Evolutionary conservation across 1,284 basidiomycete genomes (phyloP).

Genomic region (Trichosporon inkin): DNA sequence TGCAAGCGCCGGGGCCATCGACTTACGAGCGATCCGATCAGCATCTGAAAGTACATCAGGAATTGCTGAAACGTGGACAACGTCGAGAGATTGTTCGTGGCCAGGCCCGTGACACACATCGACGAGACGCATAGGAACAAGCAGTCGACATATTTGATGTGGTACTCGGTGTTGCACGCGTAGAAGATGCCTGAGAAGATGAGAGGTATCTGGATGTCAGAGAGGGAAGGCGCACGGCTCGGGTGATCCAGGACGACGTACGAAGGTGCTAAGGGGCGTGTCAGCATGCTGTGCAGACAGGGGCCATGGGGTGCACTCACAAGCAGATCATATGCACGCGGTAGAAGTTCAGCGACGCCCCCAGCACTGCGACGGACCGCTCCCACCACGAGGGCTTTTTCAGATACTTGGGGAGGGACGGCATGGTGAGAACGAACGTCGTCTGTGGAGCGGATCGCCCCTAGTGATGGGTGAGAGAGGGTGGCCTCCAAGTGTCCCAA

Average conservation of each 20-base stretch:
- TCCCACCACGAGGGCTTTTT: constrained; percentile 2
- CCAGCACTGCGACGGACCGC: not conserved
- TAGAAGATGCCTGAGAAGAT: constrained; percentile 54
- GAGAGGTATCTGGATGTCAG: constrained; percentile 45
- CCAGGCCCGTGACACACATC: constrained; percentile 56
- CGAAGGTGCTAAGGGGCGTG: constrained; percentile 36
- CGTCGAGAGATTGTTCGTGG: constrained; percentile 52
- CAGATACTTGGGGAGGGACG: constrained; percentile 1
- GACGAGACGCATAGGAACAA: constrained; percentile 54
- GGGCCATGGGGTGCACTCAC: constrained; percentile 13
- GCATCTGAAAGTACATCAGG: constrained; percentile 50
- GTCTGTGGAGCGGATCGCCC: not conserved
- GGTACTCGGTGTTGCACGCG: constrained; percentile 39
- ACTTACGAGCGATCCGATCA: constrained; percentile 48
- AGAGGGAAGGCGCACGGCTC: not conserved
- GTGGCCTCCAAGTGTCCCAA: not conserved
- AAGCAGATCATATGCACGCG: constrained; percentile 52
- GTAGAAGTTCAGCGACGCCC: constrained; percentile 47
- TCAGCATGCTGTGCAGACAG: not conserved
- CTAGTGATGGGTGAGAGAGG: not conserved
- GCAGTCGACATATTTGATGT: constrained; percentile 54
- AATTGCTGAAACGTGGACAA: constrained; percentile 53
- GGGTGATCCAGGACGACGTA: constrained; percentile 24
- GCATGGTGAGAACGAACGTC: not conserved
- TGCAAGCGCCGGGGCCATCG: not conserved